Percentiles rank a stretch among this genome's conserved stretches.
phyloP scores from a whole-genome alignment of 345 rosid genomes.

The Citropsis articulata region DNA sequence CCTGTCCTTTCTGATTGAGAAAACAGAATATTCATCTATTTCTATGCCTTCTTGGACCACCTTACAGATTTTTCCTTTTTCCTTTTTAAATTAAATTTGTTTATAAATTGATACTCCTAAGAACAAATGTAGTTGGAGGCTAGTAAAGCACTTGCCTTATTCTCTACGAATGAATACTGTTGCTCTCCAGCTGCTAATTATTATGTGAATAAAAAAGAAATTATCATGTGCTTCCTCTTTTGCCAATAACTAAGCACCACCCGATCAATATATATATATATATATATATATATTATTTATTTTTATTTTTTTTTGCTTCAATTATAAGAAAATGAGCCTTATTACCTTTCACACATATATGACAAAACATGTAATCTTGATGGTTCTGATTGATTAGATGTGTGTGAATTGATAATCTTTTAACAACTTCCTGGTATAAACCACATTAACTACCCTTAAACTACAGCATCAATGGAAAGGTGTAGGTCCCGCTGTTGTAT shows the following conservation, averaged over 20 bases:
- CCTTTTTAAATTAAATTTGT: too few species aligned
- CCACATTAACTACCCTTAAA: slow-evolving; percentile 25
- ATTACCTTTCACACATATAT: neutral
- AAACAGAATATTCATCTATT: neutral
- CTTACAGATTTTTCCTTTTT: neutral
- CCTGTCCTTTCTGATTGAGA: slow-evolving; percentile 13
- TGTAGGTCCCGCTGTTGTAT: slow-evolving; percentile 6
- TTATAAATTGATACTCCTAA: too few species aligned
- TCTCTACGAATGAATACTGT: slow-evolving; percentile 22
- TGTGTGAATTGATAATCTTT: slow-evolving; percentile 5
- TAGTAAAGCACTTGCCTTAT: slow-evolving; percentile 17
- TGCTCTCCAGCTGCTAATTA: slow-evolving; percentile 17
- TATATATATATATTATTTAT: too few species aligned
- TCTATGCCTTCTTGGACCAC: slow-evolving; percentile 8
- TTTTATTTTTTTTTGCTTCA: slow-evolving; percentile 9
- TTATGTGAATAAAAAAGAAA: slow-evolving; percentile 5
- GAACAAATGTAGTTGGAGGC: neutral
- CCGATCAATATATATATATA: too few species aligned
- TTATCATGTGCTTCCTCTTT: neutral
- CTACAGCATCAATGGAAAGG: slow-evolving; percentile 17
- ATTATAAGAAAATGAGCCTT: slow-evolving; percentile 24
- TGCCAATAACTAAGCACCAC: neutral
- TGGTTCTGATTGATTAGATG: slow-evolving; percentile 19
- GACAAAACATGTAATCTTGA: slow-evolving; percentile 12
- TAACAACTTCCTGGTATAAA: slow-evolving; percentile 12